Base-by-base conservation (phyloP, 495 filamentous ascomycete species). In the Annulohypoxylon stygium region DNA sequence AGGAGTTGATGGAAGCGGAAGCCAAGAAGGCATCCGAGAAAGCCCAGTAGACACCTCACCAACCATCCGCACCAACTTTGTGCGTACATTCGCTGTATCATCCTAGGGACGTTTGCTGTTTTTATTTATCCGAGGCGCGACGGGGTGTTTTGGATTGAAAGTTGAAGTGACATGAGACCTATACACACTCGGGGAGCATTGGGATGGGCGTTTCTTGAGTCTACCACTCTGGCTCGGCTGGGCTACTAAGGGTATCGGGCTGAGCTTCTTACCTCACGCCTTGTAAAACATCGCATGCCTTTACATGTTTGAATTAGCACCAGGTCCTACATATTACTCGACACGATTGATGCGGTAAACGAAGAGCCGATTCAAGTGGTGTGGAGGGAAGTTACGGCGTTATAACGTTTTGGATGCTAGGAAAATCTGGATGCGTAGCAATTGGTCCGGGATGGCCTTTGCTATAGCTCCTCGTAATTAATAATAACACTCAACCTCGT, bases 11-110 rank as follows among this genome's bases (percentile, higher is more conserved):
- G 5, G 65, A 74, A 5, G 81, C 83, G 10, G 80, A 82, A 23
- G 69, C 59, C 41, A 83, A 83, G 68, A 78, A 79, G 69, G 65
- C 36, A 54, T 73, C 78, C 9, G 73, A 65, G 45, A 79, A 78
- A 67, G 73, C 75, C 23, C 77, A 77, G 51, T 81, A 71, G 53
- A 55, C 80, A 70, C 53, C 41, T 37, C 16, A 45, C 20, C 60
- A 47, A 26, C 23, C 25, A 45, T 39, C 37, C 20, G 55, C 69
- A 59, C 71, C 50, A 7, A n/a, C 67, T 75, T 59, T 30, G 61
- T 67, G 65, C 61, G 37, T 65, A 71, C 72, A 75, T 78, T 78
- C 76, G 67, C 62, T 78, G 75, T 78, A 78, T 68, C 59, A 75
- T 76, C 65, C 57, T 78, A 71, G 73, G 75, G 78, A 45, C 67